A percentile compares a stretch with the other conserved stretches of the same genome.
phyloP scores from a whole-genome alignment of 495 filamentous ascomycete species.

The Penicillium manginii region DNA sequence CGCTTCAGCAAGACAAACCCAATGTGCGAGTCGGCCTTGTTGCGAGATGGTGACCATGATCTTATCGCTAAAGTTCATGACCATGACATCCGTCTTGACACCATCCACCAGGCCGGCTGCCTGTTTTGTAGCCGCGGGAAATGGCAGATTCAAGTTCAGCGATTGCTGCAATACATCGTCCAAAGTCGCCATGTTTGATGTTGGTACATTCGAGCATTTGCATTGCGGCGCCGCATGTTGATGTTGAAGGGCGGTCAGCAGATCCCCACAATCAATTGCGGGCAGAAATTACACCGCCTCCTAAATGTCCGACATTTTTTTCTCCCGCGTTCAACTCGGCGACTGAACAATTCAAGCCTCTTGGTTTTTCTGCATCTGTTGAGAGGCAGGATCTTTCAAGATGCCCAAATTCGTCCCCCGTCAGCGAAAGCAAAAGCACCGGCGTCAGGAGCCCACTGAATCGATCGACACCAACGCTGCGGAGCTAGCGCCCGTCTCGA shows the following conservation, averaged over 20 bases:
- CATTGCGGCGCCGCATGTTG: constrained; percentile 13
- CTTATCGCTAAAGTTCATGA: constrained; percentile 81
- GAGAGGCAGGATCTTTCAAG: constrained; percentile 18
- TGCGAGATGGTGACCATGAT: constrained; percentile 91
- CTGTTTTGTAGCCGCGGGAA: constrained; percentile 76
- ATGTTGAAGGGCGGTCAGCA: constrained; percentile 23
- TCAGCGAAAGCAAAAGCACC: constrained; percentile 74
- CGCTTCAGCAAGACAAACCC: constrained; percentile 59
- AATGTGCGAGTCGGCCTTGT: constrained; percentile 83
- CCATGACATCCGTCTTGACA: constrained; percentile 70
- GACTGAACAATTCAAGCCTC: constrained; percentile 20
- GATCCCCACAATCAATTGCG: constrained; percentile 20
- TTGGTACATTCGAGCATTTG: background rate
- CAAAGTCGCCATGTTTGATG: constrained; percentile 36
- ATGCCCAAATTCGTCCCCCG: constrained; percentile 82
- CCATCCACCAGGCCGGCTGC: constrained; percentile 66
- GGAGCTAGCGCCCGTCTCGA: constrained; percentile 68
- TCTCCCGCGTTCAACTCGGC: constrained; percentile 6
- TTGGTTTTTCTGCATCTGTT: constrained; percentile 23
- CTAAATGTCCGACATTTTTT: constrained; percentile 30
- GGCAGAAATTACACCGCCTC: constrained; percentile 30
- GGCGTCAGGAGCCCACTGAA: constrained; percentile 41
- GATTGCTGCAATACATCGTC: constrained; percentile 38
- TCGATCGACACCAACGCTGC: constrained; percentile 68
- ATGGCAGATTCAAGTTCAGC: constrained; percentile 51